Base-by-base conservation (phyloP, 805 yeast genomes). In the Saccharomycopsis sp. region DNA sequence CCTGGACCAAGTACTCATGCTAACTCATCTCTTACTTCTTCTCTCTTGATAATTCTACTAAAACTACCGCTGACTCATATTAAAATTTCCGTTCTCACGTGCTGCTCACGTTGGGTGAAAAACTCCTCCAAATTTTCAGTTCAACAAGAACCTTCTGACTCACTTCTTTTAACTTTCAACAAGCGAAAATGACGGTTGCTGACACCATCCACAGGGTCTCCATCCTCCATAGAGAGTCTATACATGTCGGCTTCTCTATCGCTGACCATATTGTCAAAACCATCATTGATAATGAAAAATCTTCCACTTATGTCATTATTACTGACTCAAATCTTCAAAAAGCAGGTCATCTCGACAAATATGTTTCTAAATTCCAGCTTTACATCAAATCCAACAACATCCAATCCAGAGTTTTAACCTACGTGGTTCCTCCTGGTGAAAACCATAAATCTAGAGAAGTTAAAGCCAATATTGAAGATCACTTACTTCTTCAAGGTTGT, bases 401-500 rank as follows among this genome's bases (percentile, higher is more conserved):
- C 40, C 74, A 79, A 0, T 66, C 87, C 2, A 72, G 98, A 48
- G 60, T 92, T 27, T 63, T 92, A 41, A 66, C 76, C 12, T 88
- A 79, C 58, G 67, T 71, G 3, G 84, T 92, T 13, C 67, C 92
- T 3, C 98, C 98, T 1, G 98, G 98, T 37, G 98, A 92, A 60
- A 74, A 86, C 40, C 81, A 81, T 59, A 92, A 92, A 64, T 79
- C 74, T 43, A 73, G 98, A 51, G 75, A 75, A 37, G 87, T 95
- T 26, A 92, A 92, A 61, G 97, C 92, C 21, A 76, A 74, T 9
- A 88, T 92, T 42, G 98, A 92, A 63, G 98, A 92, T 61, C 89
- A 72, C 61, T 64, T 92, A 53, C 70, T 92, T 47, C 54, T 62
- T 4, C 63, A 85, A 54, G 94, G 95, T 20, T 92, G 98, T 60